A percentile compares a stretch with the other conserved stretches of the same genome.
These are phyloP conservation scores for Paxillus involutus DNA, from an alignment of 768 basidiomycete genomes.

Conservation along the genomic window DNA sequence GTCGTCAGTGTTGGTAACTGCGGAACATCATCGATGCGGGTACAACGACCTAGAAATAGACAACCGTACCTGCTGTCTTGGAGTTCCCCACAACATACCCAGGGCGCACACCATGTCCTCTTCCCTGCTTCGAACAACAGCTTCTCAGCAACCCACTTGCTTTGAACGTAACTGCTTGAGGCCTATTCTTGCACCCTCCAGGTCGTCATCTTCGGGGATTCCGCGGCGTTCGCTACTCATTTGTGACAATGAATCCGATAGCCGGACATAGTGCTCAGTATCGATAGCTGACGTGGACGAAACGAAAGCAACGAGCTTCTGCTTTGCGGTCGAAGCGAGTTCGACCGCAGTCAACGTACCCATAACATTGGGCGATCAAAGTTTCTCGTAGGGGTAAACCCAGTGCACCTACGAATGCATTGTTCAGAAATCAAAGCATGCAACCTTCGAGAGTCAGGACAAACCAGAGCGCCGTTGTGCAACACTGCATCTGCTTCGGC, in stretches of 20 bases:
- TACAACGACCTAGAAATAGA: neutral
- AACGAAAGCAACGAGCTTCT: conserved; percentile 90
- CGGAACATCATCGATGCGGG: neutral
- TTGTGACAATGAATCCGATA: conserved; percentile 69
- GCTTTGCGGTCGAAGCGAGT: too few relatives aligned
- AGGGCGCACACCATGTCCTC: conserved; percentile 86
- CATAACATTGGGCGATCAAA: too few relatives aligned
- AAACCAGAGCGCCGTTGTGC: too few relatives aligned
- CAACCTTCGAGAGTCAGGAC: too few relatives aligned
- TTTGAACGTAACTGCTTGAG: conserved; percentile 93
- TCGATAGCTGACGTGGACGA: conserved; percentile 96
- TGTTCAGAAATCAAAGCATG: too few relatives aligned
- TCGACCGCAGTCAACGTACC: too few relatives aligned
- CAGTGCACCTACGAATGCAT: too few relatives aligned
- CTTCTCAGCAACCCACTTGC: conserved; percentile 98
- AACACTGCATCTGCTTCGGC: too few relatives aligned
- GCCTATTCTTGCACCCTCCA: conserved; percentile 75
- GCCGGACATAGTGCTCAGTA: conserved; percentile 83
- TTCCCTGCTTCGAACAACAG: conserved; percentile 88
- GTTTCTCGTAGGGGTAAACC: too few relatives aligned
- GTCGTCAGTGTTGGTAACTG: conserved; percentile 98
- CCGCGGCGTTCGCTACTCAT: conserved; percentile 50
- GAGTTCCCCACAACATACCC: conserved; percentile 99
- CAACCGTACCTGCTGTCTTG: conserved; percentile 67
- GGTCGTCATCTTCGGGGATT: conserved; percentile 82